Percentiles rank a stretch among this genome's conserved stretches.
phyloP scores from a whole-genome alignment of 2,329 filamentous ascomycete genomes.

The Cordyceps cicadae region DNA sequence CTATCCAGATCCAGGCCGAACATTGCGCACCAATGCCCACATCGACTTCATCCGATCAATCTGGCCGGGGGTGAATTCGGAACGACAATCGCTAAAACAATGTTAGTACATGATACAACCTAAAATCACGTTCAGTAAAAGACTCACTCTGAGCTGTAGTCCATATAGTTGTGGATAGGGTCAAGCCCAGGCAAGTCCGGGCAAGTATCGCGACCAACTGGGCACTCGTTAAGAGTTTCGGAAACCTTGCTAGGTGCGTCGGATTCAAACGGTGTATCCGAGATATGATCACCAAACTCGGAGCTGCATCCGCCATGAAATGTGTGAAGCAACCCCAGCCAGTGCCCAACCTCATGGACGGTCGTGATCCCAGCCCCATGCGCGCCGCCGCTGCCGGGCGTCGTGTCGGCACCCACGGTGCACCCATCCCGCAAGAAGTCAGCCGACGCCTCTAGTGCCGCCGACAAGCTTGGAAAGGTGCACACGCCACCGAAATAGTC shows the following conservation, averaged over 20 bases:
- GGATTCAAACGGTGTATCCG: not conserved
- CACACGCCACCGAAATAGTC: constrained; percentile 32
- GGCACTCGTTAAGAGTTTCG: constrained; percentile 23
- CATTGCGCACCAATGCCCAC: not conserved
- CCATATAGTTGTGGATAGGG: constrained; percentile 32
- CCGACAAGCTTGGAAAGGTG: constrained; percentile 33
- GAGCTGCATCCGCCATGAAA: constrained; percentile 34
- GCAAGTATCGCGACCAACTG: constrained; percentile 28
- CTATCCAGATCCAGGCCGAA: constrained; percentile 21
- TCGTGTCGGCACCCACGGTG: constrained; percentile 26
- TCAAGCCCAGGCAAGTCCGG: constrained; percentile 24
- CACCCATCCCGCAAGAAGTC: constrained; percentile 33
- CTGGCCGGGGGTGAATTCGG: not conserved
- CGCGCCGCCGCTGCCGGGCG: constrained; percentile 29
- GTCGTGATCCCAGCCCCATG: constrained; percentile 26
- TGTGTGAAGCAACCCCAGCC: constrained; percentile 40
- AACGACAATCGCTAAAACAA: not conserved
- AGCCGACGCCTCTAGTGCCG: constrained; percentile 1
- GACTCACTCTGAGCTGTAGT: constrained; percentile 21
- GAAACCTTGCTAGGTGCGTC: not conserved
- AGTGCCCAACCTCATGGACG: constrained; percentile 40
- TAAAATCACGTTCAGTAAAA: not conserved
- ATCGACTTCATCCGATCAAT: not conserved
- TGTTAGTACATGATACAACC: not conserved
- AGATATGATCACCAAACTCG: constrained; percentile 25